Conservation (phyloP, 331 rosid genomes). For the Dryas integrifolia region DNA sequence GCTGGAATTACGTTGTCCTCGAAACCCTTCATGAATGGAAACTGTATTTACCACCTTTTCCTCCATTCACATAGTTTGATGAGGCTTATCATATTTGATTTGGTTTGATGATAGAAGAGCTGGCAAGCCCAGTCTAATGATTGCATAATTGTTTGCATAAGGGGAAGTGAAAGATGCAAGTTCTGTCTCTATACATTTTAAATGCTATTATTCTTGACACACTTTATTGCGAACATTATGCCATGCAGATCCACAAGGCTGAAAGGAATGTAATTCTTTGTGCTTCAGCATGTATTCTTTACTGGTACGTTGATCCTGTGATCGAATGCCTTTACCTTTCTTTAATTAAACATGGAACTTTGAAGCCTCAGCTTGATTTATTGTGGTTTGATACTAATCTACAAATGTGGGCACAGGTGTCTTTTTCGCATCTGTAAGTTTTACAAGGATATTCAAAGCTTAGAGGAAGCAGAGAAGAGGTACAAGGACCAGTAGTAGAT, state of each 20-base stretch:
- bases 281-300: slow-evolving; percentile 64
- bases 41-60: background rate
- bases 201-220: background rate
- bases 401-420: slow-evolving; percentile 53
- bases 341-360: background rate
- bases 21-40: background rate
- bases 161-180: background rate
- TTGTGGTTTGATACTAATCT: slow-evolving; percentile 10
- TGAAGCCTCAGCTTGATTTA: background rate
- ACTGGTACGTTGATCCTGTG: slow-evolving; percentile 55
- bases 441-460: slow-evolving; percentile 59
- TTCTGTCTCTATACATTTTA: background rate
- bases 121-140: background rate
- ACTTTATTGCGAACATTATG: slow-evolving; percentile 22
- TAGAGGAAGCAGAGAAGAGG: slow-evolving; percentile 93
- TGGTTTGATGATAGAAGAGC: background rate
- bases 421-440: slow-evolving; percentile 68
- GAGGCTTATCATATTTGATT: background rate
- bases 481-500: slow-evolving; percentile 71
- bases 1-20: background rate
- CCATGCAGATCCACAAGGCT: slow-evolving; percentile 79
- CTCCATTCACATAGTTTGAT: background rate
- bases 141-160: background rate
- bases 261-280: slow-evolving; percentile 90
- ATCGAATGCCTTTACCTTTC: background rate